Percentiles rank a stretch among this genome's conserved stretches.
These are phyloP conservation scores for Cantharellus cinnabarinus DNA, from an alignment of 768 basidiomycete species.

Conservation along the genomic window DNA sequence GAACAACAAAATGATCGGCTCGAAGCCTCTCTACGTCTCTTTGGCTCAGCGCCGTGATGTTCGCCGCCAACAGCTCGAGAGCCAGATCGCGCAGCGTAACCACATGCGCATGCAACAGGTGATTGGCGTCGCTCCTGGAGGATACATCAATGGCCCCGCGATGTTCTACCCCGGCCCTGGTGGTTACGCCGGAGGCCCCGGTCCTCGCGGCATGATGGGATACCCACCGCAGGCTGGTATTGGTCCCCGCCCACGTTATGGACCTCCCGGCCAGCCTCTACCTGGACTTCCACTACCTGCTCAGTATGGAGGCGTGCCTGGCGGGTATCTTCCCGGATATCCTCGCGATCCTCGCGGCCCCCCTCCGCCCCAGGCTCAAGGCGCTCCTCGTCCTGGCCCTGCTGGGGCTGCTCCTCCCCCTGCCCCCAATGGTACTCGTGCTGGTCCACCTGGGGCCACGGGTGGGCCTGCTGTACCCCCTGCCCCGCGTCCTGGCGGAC, in stretches of 20 bases:
- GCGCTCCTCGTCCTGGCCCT: conserved; percentile 35
- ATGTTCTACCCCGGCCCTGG: conserved; percentile 72
- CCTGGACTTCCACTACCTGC: conserved; percentile 47
- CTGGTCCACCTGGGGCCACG: conserved; percentile 22
- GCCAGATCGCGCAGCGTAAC: conserved; percentile 94
- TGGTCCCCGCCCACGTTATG: conserved; percentile 62
- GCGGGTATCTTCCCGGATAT: conserved; percentile 53
- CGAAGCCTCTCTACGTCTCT: conserved; percentile 96
- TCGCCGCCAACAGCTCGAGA: conserved; percentile 94
- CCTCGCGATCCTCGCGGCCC: conserved; percentile 41
- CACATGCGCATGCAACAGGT: conserved; percentile 95
- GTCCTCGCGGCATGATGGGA: conserved; percentile 60
- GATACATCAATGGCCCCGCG: conserved; percentile 46
- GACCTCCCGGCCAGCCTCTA: conserved; percentile 45
- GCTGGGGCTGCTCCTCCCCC: conserved; percentile 13
- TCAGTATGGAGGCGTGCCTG: conserved; percentile 38
- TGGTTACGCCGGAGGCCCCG: conserved; percentile 28
- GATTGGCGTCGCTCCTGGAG: conserved; percentile 46
- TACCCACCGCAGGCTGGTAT: conserved; percentile 56
- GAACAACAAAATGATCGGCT: conserved; percentile 99
- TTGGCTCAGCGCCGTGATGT: conserved; percentile 97
- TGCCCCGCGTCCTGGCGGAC: conserved; percentile 19
- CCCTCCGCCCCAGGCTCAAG: conserved; percentile 9
- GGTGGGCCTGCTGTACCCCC: conserved; percentile 17
- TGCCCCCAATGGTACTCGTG: conserved; percentile 29